phyloP scores from a whole-genome alignment of 2,329 filamentous ascomycete species.

The Alternaria brassicae region DNA sequence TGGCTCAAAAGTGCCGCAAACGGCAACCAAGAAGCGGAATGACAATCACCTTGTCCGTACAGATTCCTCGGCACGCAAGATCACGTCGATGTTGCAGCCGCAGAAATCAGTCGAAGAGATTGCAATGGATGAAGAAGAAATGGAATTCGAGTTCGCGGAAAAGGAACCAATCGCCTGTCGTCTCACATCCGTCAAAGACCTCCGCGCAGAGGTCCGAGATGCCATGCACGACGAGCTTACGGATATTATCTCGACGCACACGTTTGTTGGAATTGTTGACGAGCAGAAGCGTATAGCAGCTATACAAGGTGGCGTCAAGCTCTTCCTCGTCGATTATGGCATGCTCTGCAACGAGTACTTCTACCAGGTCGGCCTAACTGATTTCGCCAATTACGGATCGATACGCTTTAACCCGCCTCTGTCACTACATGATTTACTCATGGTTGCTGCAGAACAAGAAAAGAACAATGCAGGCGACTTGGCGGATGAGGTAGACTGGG shows the following conservation, averaged over 20 bases:
- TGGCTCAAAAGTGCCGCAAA: slow-evolving; percentile 38
- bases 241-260: slow-evolving; percentile 85
- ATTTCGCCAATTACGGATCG: slow-evolving; percentile 92
- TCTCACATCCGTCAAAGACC: slow-evolving; percentile 82
- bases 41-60: slow-evolving; percentile 92
- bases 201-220: slow-evolving; percentile 81
- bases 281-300: slow-evolving; percentile 85
- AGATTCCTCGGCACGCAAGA: slow-evolving; percentile 87
- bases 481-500: slow-evolving; percentile 67
- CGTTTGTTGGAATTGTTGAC: slow-evolving; percentile 93
- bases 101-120: slow-evolving; percentile 47
- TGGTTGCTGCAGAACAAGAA: slow-evolving; percentile 76
- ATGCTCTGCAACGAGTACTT: slow-evolving; percentile 86
- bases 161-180: slow-evolving; percentile 74
- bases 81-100: slow-evolving; percentile 91
- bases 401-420: slow-evolving; percentile 83
- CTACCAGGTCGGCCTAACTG: slow-evolving; percentile 91
- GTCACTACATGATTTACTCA: slow-evolving; percentile 72
- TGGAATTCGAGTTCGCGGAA: slow-evolving; percentile 75
- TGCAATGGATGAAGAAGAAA: slow-evolving; percentile 54
- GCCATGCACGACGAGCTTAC: slow-evolving; percentile 85
- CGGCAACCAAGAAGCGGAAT: slow-evolving; percentile 60
- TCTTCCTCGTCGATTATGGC: slow-evolving; percentile 93
- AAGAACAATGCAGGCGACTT: slow-evolving; percentile 55
- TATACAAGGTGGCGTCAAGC: slow-evolving; percentile 88